phyloP scores from a whole-genome alignment of 148 eudicot genomes.

The Beta vulgaris region DNA sequence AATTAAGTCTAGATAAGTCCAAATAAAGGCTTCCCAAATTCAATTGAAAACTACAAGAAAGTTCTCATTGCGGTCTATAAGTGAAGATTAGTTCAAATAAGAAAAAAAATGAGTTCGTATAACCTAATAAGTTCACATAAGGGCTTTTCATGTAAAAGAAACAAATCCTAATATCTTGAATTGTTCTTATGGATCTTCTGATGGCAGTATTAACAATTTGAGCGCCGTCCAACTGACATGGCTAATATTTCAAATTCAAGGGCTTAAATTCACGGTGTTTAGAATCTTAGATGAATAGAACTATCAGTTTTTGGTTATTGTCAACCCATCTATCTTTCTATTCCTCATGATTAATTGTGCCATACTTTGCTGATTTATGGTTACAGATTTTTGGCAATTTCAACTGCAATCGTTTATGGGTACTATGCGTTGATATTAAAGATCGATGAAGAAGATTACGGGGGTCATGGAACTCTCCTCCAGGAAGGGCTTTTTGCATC shows the following conservation, averaged over 20 bases:
- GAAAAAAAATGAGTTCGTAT: no score
- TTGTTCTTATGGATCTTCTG: neutral
- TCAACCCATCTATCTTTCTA: neutral
- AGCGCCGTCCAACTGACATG: neutral
- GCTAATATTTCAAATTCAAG: neutral
- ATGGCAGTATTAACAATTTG: neutral
- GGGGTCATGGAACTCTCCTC: constrained; percentile 95
- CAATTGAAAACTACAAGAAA: neutral
- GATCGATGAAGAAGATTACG: constrained; percentile 92
- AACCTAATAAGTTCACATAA: neutral
- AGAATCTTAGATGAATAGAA: neutral
- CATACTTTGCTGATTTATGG: neutral
- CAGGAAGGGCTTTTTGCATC: constrained; percentile 98
- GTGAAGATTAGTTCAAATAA: neutral
- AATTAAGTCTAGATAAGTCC: neutral
- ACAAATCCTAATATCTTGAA: neutral
- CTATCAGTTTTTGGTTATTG: neutral
- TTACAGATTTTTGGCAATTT: constrained; percentile 66
- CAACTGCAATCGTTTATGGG: constrained; percentile 77
- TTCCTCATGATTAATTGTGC: neutral
- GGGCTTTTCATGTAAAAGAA: neutral
- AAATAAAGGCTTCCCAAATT: neutral
- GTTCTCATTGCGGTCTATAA: neutral
- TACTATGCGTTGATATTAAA: constrained; percentile 80
- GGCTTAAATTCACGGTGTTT: neutral